Evolutionary conservation across 2,329 filamentous ascomycete genomes (phyloP), one percentile per base, ranked within the genome.

Genomic region (Alternaria sp.): DNA sequence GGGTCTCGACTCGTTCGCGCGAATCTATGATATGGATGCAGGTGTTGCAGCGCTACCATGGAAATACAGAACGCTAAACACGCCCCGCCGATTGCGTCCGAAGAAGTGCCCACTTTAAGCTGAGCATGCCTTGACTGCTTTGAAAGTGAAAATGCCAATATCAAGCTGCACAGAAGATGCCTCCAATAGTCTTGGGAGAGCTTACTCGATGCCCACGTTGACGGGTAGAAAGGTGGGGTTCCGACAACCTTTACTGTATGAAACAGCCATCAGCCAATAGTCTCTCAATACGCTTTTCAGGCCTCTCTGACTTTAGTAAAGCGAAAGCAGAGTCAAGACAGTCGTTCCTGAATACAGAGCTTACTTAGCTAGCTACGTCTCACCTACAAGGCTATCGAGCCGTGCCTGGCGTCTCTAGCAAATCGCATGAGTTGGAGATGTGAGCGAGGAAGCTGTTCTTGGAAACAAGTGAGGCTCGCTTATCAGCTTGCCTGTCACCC

Each of bases 311-410:
- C 24, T 52, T 30, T 52, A 42, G 26, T 7, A 16, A 16, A 24
- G 32, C 16, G 30, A 48, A 16, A 16, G 18, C 46, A 24, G 46
- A 34, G 30, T 34, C 30, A 48, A 32, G 7, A 48, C 16, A 42
- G 24, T 28, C n/a, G 34, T 16, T 26, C n/a, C 24, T 5, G 38
- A 32, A 30, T 42, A 3, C n/a, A 22, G 36, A 42, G 51, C 51
- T 53, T 53, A 53, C 39, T 41, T 20, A 14, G 51, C 51, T 43
- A 53, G 51, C 51, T 26, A 53, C 26, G 18, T 30, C 30, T 42
- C 39, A 53, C 18, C 38, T 24, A 38, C 26, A 28, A 42, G 36
- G 34, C 49, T 52, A 30, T 26, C 3, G 24, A 22, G 24, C 38
- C 46, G 22, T 24, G 51, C 38, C 38, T 43, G 14, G 5, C 28